Base-by-base conservation (phyloP, 306 rosid genomes). In the Coriaria nepalensis region DNA sequence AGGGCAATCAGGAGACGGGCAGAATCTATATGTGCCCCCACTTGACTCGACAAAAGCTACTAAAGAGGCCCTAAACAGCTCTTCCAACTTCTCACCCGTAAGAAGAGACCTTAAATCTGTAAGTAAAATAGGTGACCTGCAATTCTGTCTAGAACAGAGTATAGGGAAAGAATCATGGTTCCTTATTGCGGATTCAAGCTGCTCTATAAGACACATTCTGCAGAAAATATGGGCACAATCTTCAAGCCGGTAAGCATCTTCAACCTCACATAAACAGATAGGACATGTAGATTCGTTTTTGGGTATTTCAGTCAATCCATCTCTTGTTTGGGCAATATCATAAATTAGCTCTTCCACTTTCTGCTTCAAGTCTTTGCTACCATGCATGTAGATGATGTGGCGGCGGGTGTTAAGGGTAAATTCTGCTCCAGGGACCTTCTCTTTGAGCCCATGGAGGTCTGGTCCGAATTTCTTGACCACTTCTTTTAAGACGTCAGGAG, bases 1-100 rank as follows among this genome's bases (percentile, higher is more conserved):
- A 51, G 96, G 86, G 52, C 98, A 92, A 78, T 85, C 96, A 0
- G 98, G 98, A 40, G 96, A 75, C 0, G 96, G 98, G 57, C 98
- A 92, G 58, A 92, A 92, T 68, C 85, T 71, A 59, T 67, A 77
- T 34, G 52, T 49, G 39, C 93, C 87, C 5, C 67, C 70, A 37
- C 94, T 79, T 2, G 65, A 60, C 2, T 73, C 54, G 44, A 92
- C 87, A 60, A 75, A 85, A 35, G 93, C 79, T 20, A 83, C 83
- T 73, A 92, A n/a, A 10, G 98, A 75, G 3, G 96, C 87, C 63
- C 92, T 64, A 63, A 85, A 85, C 43, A 92, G 83, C 54, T 85
- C 98, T 59, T 85, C 98, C 51, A 92, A 59, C 79, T 85, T 82
- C 20, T 71, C 95, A 43, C 20, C 40, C 0, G 70, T 44, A 50